Base-by-base conservation (phyloP, 169 alveolate genomes). In the Plasmodium gaboni region DNA sequence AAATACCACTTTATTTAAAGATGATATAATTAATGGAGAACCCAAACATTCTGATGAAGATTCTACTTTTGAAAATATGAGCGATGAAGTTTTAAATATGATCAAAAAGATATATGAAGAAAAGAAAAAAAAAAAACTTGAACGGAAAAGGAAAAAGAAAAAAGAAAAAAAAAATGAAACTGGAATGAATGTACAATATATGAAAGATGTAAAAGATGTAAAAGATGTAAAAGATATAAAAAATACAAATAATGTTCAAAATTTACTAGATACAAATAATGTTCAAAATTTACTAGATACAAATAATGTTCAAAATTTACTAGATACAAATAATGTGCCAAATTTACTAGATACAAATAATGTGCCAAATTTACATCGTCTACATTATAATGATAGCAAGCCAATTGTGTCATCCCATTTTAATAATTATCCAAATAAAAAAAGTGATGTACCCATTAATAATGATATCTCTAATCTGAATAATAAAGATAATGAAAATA, bases 61-160 rank as follows among this genome's bases (percentile, higher is more conserved):
- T 2, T 13, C 26, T 2, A 15, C 57, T 64, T 42, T 12, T 42
- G 55, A 67, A 32, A 1, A 53, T 8, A 3, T 50, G 61, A 7
- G 8, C 15, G 50, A 10, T 6, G 69, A 15, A 28, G 32, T 57
- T 12, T 55, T 8, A 24, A 28, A 7, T 13, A 19, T 50, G 55
- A 63, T 74, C 10, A 51, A 24, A 51, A 50, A 68, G 22, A 51
- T 17, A 17, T 46, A 68, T 68, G 63, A 68, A 17, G 64, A 68
- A 51, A 68, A 10, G 24, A 17, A 50, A 28, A 22, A 7, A 51
- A 17, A 22, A 13, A 15, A 46, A 7, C 38, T 13, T 24, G 24
- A 15, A 68, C 17, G 17, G 6, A 51, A 68, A 68, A 51, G 17
- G 38, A 42, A 42, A 9, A 50, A n/a, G 8, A 15, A 13, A 19